A percentile compares a stretch with the other conserved stretches of the same genome.
Evolutionary conservation across 257 asterid genomes (phyloP).

Genomic region (Fraxinus anomala): DNA sequence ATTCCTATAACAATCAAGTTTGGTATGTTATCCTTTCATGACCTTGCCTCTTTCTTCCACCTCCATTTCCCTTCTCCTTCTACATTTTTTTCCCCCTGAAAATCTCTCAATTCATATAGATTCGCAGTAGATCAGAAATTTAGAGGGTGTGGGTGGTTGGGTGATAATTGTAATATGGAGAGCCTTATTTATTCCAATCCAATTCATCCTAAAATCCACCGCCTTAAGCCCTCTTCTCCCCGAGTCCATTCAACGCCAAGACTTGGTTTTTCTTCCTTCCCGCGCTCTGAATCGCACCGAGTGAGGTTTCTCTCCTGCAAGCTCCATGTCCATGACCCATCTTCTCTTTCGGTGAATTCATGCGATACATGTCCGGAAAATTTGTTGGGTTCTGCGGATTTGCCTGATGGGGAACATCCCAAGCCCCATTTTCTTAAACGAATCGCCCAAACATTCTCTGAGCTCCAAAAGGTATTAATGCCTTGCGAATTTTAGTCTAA

Average conservation of each 20-base stretch:
- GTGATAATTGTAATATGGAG: constrained; percentile 46
- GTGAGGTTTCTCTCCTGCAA: constrained; percentile 42
- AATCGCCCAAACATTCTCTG: constrained; percentile 33
- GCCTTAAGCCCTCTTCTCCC: constrained; percentile 22
- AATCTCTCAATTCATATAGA: not conserved
- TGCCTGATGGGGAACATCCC: constrained; percentile 34
- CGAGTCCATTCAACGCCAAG: constrained; percentile 32
- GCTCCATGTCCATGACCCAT: constrained; percentile 18
- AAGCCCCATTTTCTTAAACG: constrained; percentile 36
- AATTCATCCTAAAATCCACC: constrained; percentile 46
- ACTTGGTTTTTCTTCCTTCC: constrained; percentile 26
- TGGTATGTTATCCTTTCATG: constrained; percentile 32
- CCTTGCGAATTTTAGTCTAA: not conserved
- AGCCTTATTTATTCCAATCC: constrained; percentile 64
- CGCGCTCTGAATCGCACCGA: constrained; percentile 30
- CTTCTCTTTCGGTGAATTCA: constrained; percentile 26
- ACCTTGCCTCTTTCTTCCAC: constrained; percentile 12
- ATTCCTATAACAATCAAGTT: not conserved
- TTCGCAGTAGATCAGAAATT: not conserved
- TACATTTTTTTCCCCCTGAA: not conserved
- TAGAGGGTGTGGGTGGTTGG: not conserved
- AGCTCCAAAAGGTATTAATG: constrained; percentile 49
- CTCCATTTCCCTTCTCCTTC: not conserved
- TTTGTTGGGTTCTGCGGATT: constrained; percentile 33
- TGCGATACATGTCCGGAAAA: constrained; percentile 24